Conservation (phyloP, 176 grass and related monocot genomes). For the Aegilops speltoides region DNA sequence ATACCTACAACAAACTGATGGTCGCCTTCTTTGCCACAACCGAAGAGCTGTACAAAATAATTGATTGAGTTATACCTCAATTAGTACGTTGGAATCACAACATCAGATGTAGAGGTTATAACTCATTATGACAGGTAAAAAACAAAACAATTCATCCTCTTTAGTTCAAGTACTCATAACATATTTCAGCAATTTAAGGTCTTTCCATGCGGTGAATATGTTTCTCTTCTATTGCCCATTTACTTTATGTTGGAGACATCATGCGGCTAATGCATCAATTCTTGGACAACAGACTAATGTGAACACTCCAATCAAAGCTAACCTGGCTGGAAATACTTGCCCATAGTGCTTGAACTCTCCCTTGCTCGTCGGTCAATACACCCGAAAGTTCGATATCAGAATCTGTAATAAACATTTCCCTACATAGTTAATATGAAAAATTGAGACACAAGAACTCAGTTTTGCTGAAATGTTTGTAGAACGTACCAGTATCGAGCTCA, state of each 20-base stretch:
- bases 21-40: slow-evolving; percentile 77
- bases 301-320: slow-evolving; percentile 34
- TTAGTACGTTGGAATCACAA: too few species aligned
- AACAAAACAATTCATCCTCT: not conserved
- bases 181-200: slow-evolving; percentile 31
- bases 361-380: slow-evolving; percentile 90
- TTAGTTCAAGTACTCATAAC: not conserved
- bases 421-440: not conserved
- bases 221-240: slow-evolving; percentile 10
- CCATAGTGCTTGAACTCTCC: slow-evolving; percentile 97
- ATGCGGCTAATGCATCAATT: slow-evolving; percentile 44
- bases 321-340: slow-evolving; percentile 99
- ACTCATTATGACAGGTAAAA: not conserved
- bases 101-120: not conserved
- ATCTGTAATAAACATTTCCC: slow-evolving; percentile 17
- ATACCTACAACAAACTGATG: slow-evolving; percentile 99
- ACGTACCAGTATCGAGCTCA: slow-evolving; percentile 90
- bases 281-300: slow-evolving; percentile 25
- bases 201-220: slow-evolving; percentile 14
- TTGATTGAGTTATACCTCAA: too few species aligned
- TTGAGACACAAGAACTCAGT: not conserved
- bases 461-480: slow-evolving; percentile 2
- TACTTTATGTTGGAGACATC: slow-evolving; percentile 30
- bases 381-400: slow-evolving; percentile 40
- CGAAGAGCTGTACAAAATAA: slow-evolving; percentile 67